Conservation (phyloP, 352 stramenopile genomes). For the Globisporangium viniferum region DNA sequence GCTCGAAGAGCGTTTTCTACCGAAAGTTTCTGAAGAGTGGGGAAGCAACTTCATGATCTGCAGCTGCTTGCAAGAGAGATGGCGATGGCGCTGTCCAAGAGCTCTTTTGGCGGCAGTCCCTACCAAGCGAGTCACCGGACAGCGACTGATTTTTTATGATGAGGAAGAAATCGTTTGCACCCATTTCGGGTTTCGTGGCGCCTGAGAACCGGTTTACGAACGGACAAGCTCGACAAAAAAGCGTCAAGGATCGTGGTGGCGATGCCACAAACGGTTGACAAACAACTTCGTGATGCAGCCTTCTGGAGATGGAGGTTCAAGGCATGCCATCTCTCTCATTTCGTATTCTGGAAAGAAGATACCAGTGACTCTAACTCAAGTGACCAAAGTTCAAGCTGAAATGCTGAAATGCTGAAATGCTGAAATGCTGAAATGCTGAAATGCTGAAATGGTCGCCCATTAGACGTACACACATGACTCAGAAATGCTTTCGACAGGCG, state of each 20-base stretch:
- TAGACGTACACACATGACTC: neutral
- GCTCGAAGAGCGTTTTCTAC: constrained; percentile 10
- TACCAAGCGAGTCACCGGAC: neutral
- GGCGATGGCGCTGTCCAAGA: neutral
- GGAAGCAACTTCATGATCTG: neutral
- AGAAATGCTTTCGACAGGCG: neutral
- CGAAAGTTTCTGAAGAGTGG: constrained; percentile 1
- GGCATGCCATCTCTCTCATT: neutral
- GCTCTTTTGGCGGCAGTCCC: constrained; percentile 1
- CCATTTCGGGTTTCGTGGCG: neutral
- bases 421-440: too few species aligned
- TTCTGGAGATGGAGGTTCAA: neutral
- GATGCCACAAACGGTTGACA: neutral
- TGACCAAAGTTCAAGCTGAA: too few species aligned
- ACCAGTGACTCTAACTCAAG: too few species aligned
- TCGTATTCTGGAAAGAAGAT: neutral
- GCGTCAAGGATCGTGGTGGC: neutral
- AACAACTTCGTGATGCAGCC: neutral
- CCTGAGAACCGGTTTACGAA: neutral
- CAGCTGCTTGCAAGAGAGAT: neutral
- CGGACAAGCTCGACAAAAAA: neutral
- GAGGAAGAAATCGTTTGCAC: neutral
- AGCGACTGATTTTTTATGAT: neutral
- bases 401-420: too few species aligned
- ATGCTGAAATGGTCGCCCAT: too few species aligned